Evolutionary conservation across 495 filamentous ascomycete genomes (phyloP), one percentile per base, ranked within the genome.

Genomic region (Cercophora scortea): DNA sequence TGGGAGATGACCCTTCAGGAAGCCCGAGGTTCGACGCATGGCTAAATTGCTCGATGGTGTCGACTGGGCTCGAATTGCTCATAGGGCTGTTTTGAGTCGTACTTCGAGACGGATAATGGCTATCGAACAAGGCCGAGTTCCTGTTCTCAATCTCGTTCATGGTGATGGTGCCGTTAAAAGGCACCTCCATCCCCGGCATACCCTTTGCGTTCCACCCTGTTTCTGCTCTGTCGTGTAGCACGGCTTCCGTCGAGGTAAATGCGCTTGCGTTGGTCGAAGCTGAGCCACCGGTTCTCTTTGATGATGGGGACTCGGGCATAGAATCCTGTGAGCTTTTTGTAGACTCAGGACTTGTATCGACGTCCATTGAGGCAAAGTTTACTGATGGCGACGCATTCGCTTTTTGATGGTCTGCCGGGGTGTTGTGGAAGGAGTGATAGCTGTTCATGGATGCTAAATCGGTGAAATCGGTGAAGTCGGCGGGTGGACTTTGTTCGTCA

Each of bases 271-370:
- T 55, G 8, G 60, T 49, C 4, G 55, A 58, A 4, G 49, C 48
- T 0, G 53, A 49, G 47, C 50, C 59, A 6, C 43, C 43, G 1
- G 55, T 54, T 43, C 51, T 4, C 50, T 60, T 59, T 25, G 52
- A 58, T 0, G 57, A 59, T 4, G 47, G 35, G 6, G 63, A 63
- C 49, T 60, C 63, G 35, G 54, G 79, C 8, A 71, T 66, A 1
- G 76, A 78, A 51, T 77, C 74, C 32, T 62, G 71, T 18, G 61
- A 67, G 11, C 53, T 51, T 8, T 46, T 49, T 32, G 45, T 32
- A 11, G 59, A 62, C 16, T 51, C 46, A 0, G 52, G 49, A 46
- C 54, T 49, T 13, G 46, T 45, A 1, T 47, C 40, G 36, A 38
- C 19, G 16, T 42, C 11, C 34, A 19, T 45, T 6, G 33, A 38